Base-by-base conservation (phyloP, 345 rosid species). In the Ceriops zippeliana region DNA sequence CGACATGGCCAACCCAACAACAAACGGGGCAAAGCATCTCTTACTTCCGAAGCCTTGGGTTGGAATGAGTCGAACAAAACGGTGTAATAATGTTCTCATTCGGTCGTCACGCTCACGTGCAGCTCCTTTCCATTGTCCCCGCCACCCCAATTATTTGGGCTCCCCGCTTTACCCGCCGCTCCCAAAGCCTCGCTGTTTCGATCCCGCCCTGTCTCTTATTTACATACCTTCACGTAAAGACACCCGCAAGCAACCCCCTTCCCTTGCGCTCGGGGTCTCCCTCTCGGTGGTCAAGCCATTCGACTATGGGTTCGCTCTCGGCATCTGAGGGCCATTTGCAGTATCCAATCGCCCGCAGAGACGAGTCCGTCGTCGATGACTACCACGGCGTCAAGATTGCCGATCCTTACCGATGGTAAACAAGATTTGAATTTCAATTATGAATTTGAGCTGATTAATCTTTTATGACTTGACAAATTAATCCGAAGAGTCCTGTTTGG, bases 351-450 rank as follows among this genome's bases (percentile, higher is more conserved):
- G 85, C 84, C 59, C 93, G 89, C 32, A 77, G 96, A 11, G 96
- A 93, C 63, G 87, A 89, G 49, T 81, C 93, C 56, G 80, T 89
- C 20, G 84, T 89, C 20, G 97, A 93, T 1, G 88, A 87, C 72
- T 88, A 83, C 74, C 90, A 89, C 62, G 96, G 97, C 68, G 86
- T 88, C 32, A 77, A 79, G 72, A 72, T 91, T 56, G 54, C 89
- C 20, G 97, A 93, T 70, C 97, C 97, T 78, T 91, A 89, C 68
- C 84, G 97, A 66, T 91, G 99, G 99, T 91, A 83, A 75, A 19
- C 20, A 42, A 0, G 20, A n/a, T 35, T 62, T 53, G n/a, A 20
- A 27, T 15, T 19, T 24, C 17, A 28, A 1, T 42, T 30, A 24
- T 34, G 35, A 34, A 7, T 34, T 34, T 34, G 37, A 7, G 37